phyloP scores from a whole-genome alignment of 2,329 filamentous ascomycete genomes.

The Pseudodiploospora longispora region DNA sequence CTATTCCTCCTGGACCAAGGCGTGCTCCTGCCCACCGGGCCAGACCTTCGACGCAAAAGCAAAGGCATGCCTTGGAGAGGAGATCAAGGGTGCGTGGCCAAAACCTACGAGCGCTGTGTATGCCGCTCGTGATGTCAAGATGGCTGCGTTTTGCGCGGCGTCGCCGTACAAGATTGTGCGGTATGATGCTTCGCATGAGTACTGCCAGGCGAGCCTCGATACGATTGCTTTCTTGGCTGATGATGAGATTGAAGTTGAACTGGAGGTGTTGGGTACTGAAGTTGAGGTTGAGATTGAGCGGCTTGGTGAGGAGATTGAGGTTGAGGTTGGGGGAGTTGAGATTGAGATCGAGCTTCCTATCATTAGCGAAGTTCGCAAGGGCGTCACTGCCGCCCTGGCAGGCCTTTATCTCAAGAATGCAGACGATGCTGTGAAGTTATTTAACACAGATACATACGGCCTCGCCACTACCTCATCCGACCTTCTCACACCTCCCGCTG shows the following conservation, averaged over 20 bases:
- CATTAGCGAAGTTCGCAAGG: conserved; percentile 24
- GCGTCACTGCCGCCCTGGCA: conserved; percentile 21
- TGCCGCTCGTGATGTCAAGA: conserved; percentile 17
- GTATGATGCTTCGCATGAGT: conserved; percentile 25
- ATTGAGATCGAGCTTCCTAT: conserved; percentile 10
- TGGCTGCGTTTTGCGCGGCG: conserved; percentile 25
- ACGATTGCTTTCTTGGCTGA: conserved; percentile 27
- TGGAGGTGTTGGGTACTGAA: conserved; percentile 15
- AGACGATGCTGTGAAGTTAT: conserved; percentile 25
- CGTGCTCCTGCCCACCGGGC: conserved; percentile 37
- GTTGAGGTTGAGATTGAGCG: conserved; percentile 14
- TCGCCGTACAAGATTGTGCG: conserved; percentile 27
- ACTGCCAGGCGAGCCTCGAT: conserved; percentile 26
- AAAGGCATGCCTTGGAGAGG: conserved; percentile 19
- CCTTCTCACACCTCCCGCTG: conserved; percentile 18
- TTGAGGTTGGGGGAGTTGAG: conserved; percentile 14
- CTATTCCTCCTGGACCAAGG: conserved; percentile 29
- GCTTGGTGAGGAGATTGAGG: conserved; percentile 16
- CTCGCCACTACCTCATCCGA: conserved; percentile 17
- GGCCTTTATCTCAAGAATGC: conserved; percentile 24
- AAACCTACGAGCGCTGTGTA: conserved; percentile 20
- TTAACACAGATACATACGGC: conserved; percentile 29
- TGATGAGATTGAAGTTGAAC: conserved; percentile 20
- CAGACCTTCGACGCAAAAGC: conserved; percentile 27
- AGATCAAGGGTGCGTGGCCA: conserved; percentile 24